Conservation (phyloP, 139 green algal species). For the Chlorella sp. region DNA sequence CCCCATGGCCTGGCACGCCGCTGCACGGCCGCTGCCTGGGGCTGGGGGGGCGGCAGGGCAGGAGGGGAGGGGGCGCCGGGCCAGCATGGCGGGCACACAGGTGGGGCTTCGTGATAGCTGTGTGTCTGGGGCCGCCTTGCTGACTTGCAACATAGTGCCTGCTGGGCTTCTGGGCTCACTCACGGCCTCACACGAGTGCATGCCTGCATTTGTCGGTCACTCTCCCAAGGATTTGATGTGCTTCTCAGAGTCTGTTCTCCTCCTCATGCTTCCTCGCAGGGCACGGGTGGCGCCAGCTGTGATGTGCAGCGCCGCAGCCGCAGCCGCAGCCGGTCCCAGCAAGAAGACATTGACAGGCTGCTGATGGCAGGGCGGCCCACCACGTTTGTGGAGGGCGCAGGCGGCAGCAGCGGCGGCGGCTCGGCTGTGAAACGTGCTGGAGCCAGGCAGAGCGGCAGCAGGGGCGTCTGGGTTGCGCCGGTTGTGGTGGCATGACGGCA, state of each 20-base stretch:
- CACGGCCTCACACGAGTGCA: neutral
- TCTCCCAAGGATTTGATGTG: neutral
- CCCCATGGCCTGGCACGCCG: neutral
- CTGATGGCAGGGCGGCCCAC: conserved; percentile 7
- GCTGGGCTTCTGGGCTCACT: neutral
- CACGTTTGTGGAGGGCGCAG: neutral
- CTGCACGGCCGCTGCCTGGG: neutral
- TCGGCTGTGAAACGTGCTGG: neutral
- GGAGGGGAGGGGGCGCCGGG: neutral
- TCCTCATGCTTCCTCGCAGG: too few relatives aligned
- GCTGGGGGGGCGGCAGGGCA: neutral
- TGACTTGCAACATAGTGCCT: neutral
- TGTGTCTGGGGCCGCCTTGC: neutral
- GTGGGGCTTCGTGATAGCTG: neutral
- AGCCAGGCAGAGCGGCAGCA: neutral
- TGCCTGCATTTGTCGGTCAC: neutral
- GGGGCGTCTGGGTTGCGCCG: neutral
- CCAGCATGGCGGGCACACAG: neutral
- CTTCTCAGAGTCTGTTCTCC: too few relatives aligned
- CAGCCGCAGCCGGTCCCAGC: conserved; percentile 8
- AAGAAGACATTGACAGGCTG: conserved; percentile 11
- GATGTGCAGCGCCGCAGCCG: neutral
- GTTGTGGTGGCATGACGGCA: neutral
- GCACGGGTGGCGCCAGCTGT: neutral
- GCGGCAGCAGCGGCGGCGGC: neutral